phyloP scores from a whole-genome alignment of 2,329 filamentous ascomycete genomes.

The Fusarium continuum region DNA sequence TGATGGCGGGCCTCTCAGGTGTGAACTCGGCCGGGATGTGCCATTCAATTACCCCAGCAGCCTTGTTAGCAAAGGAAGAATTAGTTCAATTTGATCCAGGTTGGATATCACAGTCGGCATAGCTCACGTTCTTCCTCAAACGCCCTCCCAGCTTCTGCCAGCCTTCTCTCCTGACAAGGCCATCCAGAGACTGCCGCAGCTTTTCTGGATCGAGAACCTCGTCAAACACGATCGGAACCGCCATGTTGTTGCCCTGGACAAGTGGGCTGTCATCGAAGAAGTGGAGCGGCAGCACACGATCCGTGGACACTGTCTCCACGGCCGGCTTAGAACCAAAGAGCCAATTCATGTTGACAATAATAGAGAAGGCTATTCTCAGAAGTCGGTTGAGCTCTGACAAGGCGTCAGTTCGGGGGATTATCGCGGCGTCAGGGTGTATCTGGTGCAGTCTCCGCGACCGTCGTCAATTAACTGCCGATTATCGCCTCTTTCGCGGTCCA shows the following conservation, averaged over 20 bases:
- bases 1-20: conserved; percentile 10
- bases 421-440: too few species aligned
- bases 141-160: conserved; percentile 25
- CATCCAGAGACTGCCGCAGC: conserved; percentile 2
- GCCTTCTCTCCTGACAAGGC: conserved; percentile 2
- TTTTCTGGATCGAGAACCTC: conserved; percentile 19
- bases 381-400: too few species aligned
- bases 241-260: conserved; percentile 19
- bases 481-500: too few species aligned
- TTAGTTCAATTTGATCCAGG: too few species aligned
- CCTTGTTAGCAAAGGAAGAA: not conserved
- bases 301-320: conserved; percentile 15
- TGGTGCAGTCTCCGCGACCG: too few species aligned
- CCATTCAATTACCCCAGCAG: conserved; percentile 14
- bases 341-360: not conserved
- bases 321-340: conserved; percentile 10
- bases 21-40: conserved; percentile 23
- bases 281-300: conserved; percentile 20
- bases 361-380: too few species aligned
- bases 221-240: conserved; percentile 25
- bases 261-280: conserved; percentile 25
- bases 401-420: too few species aligned
- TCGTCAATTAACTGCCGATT: too few species aligned
- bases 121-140: conserved; percentile 18
- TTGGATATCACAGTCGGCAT: too few species aligned